A percentile compares a stretch with the other conserved stretches of the same genome.
Conservation (phyloP, 805 yeast species). For the Saturnispora saitoi region DNA sequence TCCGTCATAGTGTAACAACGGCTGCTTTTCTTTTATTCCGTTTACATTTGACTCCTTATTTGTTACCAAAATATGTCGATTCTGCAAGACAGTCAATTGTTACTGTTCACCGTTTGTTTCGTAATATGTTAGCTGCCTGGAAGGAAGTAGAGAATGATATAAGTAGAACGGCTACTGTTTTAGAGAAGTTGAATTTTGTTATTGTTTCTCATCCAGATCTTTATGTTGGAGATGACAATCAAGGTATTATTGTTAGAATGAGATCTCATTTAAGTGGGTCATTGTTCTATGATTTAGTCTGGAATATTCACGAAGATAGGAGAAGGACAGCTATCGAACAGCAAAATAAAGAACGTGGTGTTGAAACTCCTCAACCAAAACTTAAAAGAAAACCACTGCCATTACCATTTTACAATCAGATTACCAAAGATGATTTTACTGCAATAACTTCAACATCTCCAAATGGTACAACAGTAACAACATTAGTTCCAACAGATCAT, state of each 20-base stretch:
- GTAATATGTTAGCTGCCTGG: constrained; percentile 90
- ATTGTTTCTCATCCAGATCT: constrained; percentile 81
- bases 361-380: constrained; percentile 6
- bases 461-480: constrained; percentile 85
- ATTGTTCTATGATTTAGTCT: constrained; percentile 80
- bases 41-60: constrained; percentile 67
- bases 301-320: constrained; percentile 93
- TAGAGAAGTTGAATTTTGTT: constrained; percentile 82
- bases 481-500: constrained; percentile 76
- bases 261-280: constrained; percentile 90
- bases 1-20: constrained; percentile 78
- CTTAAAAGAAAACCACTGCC: constrained; percentile 44
- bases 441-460: constrained; percentile 83
- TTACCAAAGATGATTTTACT: constrained; percentile 79
- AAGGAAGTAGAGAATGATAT: constrained; percentile 83
- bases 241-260: constrained; percentile 79
- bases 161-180: constrained; percentile 81
- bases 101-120: constrained; percentile 77
- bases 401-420: constrained; percentile 83
- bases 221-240: constrained; percentile 46
- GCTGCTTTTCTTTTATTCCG: constrained; percentile 74
- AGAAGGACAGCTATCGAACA: constrained; percentile 46
- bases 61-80: constrained; percentile 68
- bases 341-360: constrained; percentile 19
- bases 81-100: constrained; percentile 90